These are phyloP conservation scores for Leishmania aethiopica DNA, from an alignment of 208 protist genomes.

Conservation along the genomic window DNA sequence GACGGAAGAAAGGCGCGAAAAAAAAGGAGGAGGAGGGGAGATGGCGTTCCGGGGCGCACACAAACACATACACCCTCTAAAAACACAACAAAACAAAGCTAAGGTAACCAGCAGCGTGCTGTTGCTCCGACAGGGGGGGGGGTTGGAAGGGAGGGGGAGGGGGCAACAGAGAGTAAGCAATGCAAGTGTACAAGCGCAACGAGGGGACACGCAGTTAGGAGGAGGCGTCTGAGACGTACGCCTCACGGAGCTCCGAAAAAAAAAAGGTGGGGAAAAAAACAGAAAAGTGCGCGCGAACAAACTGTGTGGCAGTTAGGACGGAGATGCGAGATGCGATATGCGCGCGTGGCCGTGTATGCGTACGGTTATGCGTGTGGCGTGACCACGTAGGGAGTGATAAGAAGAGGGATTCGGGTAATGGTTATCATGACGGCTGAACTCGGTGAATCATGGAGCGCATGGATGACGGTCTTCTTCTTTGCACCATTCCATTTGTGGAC, in stretches of 20 bases:
- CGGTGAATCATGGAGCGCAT: neutral
- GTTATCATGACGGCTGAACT: neutral
- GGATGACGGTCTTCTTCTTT: neutral
- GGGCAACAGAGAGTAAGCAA: neutral
- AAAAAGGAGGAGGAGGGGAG: neutral
- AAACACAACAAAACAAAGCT: neutral
- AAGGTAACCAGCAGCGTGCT: neutral
- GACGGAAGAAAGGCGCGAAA: neutral
- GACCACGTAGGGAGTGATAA: neutral
- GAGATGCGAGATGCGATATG: neutral
- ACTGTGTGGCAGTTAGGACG: neutral
- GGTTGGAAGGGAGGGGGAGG: neutral
- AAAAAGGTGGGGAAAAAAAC: neutral
- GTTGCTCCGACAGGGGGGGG: neutral
- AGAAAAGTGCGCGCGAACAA: neutral
- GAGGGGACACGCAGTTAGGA: neutral
- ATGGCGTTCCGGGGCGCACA: neutral
- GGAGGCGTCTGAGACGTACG: too few species aligned
- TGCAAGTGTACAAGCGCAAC: neutral
- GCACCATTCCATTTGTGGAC: neutral
- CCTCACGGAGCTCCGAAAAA: neutral
- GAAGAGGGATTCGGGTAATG: neutral
- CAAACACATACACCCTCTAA: neutral
- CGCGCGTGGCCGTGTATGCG: neutral
- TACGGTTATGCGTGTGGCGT: neutral